Base-by-base conservation (phyloP, 2,329 filamentous ascomycete species). In the Claviceps sp. region DNA sequence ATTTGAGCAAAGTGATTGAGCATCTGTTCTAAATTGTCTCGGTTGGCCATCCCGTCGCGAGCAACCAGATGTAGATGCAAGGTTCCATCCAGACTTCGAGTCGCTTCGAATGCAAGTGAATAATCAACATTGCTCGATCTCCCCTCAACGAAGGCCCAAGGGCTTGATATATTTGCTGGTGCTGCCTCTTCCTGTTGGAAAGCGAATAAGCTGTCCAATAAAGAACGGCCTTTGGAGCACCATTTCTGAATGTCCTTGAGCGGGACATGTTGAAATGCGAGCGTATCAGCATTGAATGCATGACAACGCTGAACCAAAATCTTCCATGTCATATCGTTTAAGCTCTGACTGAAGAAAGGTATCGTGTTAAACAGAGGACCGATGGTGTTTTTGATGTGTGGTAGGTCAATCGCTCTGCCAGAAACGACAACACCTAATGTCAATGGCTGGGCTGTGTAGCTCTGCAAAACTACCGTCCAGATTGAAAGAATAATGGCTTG, bases 301-400 rank as follows among this genome's bases (percentile, higher is more conserved):
- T 95, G 88, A 54, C 85, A 87, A 49, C 71, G 68, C 16, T 68
- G 71, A 22, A 88, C 71, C 1, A 88, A 64, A 0, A 77, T 72
- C 1, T 68, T 62, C 80, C 85, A 88, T 0, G 73, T 79, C 4
- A 75, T 69, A 0, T 65, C 60, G 0, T 64, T 56, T 6, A 66
- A 54, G 14, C 76, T 57, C 5, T 68, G 61, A 37, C 81, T 66
- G 51, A 78, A 74, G 62, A 85, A 88, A 0, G 90, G 88, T 1
- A 96, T 71, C 0, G 89, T 95, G 62, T 96, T 96, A 74, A 96
- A 95, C 20, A 96, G 69, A 0, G 91, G 90, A 0, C 90, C 91
- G 43, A 93, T 77, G 1, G 86, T 78, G 22, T 73, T 62, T 46
- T 89, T 84, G 2, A 82, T 76, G 2, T 73, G 72, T 7, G 83